Percentiles rank a stretch among this genome's conserved stretches.
Evolutionary conservation across 1,284 basidiomycete genomes (phyloP).

Genomic region (Tilletia caries): DNA sequence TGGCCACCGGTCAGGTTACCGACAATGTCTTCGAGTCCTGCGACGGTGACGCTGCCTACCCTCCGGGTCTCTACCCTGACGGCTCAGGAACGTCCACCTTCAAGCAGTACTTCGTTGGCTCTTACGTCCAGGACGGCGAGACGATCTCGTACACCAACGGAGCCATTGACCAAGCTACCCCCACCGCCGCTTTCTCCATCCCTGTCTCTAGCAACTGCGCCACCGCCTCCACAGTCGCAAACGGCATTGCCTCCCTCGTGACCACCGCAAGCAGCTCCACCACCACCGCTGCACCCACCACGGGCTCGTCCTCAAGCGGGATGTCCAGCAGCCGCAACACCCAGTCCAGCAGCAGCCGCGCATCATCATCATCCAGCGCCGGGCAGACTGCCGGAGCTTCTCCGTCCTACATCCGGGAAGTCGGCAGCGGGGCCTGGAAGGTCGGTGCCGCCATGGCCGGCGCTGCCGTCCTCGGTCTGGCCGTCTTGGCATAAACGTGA

Average conservation of each 20-base stretch:
- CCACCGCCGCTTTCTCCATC: conserved; percentile 46
- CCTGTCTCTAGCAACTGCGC: conserved; percentile 46
- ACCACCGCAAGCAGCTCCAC: not conserved
- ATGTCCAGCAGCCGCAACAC: not conserved
- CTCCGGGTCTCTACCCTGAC: conserved; percentile 48
- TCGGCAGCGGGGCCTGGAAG: not conserved
- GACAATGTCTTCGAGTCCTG: conserved; percentile 47
- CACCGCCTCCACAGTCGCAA: conserved; percentile 9
- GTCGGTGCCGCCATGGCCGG: not conserved
- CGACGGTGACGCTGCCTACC: conserved; percentile 52
- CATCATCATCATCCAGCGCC: not conserved
- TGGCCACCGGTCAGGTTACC: conserved; percentile 41
- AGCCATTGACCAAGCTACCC: conserved; percentile 39
- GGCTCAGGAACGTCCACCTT: conserved; percentile 46
- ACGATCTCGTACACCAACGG: conserved; percentile 47
- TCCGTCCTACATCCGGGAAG: not conserved
- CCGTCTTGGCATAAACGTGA: not conserved
- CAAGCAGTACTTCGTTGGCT: conserved; percentile 45
- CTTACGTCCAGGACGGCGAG: conserved; percentile 25
- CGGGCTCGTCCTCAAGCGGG: not conserved
- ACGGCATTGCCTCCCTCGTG: conserved; percentile 5
- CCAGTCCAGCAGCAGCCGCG: no score
- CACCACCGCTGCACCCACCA: not conserved
- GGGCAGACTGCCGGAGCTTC: not conserved
- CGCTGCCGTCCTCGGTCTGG: conserved; percentile 3